Percentiles rank a stretch among this genome's conserved stretches.
These are phyloP conservation scores for Raffaelea albimanens DNA, from an alignment of 2,329 filamentous ascomycete species.

Conservation along the genomic window DNA sequence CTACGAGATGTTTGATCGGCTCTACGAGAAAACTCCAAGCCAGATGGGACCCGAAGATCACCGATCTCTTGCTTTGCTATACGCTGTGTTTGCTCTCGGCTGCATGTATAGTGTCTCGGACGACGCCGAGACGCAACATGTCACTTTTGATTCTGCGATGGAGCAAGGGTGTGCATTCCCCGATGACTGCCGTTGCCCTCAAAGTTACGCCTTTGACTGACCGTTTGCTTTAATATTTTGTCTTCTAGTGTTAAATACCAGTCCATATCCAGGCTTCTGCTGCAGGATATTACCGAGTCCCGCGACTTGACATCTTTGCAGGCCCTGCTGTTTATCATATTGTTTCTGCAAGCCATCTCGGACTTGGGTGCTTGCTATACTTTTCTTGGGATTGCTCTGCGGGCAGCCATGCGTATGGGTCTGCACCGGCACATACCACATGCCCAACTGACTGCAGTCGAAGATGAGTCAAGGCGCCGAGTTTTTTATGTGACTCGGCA, in stretches of 20 bases:
- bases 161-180: conserved; percentile 41
- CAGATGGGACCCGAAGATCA: conserved; percentile 55
- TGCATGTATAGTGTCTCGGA: conserved; percentile 59
- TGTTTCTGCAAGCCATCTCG: conserved; percentile 72
- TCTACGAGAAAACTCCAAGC: conserved; percentile 63
- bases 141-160: conserved; percentile 39
- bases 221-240: neutral
- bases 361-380: conserved; percentile 73
- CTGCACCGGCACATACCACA: conserved; percentile 65
- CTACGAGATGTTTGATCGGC: conserved; percentile 62
- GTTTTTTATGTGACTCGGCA: conserved; percentile 61
- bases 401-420: conserved; percentile 67
- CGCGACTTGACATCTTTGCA: conserved; percentile 67
- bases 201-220: neutral
- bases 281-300: conserved; percentile 59
- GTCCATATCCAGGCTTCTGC: conserved; percentile 53
- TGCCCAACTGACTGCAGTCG: conserved; percentile 51
- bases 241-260: conserved; percentile 61
- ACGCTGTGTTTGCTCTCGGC: conserved; percentile 61
- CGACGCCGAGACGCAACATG: conserved; percentile 36
- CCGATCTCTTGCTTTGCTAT: conserved; percentile 60
- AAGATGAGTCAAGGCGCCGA: conserved; percentile 53
- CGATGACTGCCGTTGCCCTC: neutral
- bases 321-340: conserved; percentile 67
- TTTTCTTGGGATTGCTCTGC: conserved; percentile 68